Evolutionary conservation across 2,329 filamentous ascomycete genomes (phyloP), one percentile per base, ranked within the genome.

Genomic region (Hymenotorrendiella dingleyae): DNA sequence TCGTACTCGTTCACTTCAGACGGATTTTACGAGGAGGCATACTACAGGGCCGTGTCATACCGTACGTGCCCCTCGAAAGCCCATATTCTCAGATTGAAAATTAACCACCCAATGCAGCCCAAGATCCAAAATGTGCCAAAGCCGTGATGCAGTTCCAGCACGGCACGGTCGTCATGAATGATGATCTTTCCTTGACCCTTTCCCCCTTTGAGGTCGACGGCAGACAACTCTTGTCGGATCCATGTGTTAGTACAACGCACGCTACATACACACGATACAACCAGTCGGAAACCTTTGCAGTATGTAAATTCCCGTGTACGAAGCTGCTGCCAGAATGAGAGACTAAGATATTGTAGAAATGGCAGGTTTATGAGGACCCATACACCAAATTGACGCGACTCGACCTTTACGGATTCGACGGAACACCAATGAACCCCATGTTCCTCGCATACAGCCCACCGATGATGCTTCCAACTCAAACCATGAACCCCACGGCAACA

Each of bases 61-160:
- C 82, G 80, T 84, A 64, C 61, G 78, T 54, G 28, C n/a, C n/a
- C 21, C 33, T 21, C 19, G 24, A 20, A 27, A 34, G 16, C 23
- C 27, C 14, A 20, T 36, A 43, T 16, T 12, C 33, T 10, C 11
- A 23, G 49, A 46, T 55, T 7, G 54, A 33, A 6, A 50, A 33
- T n/a, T n/a, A n/a, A n/a, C n/a, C n/a, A n/a, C n/a, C n/a, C n/a
- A n/a, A n/a, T 41, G 48, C 54, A 82, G 80, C 80, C 32, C 63
- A 65, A 35, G 66, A 71, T 11, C 82, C 82, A 21, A 62, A 67
- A 46, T 86, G 82, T 54, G 76, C 80, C 2, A 69, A 71, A 41
- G 79, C 74, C 7, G 73, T 86, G 36, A 77, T 86, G 68, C 81
- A 86, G 64, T 87, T 78, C 72, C 83, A 87, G 59, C 83, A 87